phyloP scores from a whole-genome alignment of 192 early-diverging fungal species.

The Podila clonocystis region DNA sequence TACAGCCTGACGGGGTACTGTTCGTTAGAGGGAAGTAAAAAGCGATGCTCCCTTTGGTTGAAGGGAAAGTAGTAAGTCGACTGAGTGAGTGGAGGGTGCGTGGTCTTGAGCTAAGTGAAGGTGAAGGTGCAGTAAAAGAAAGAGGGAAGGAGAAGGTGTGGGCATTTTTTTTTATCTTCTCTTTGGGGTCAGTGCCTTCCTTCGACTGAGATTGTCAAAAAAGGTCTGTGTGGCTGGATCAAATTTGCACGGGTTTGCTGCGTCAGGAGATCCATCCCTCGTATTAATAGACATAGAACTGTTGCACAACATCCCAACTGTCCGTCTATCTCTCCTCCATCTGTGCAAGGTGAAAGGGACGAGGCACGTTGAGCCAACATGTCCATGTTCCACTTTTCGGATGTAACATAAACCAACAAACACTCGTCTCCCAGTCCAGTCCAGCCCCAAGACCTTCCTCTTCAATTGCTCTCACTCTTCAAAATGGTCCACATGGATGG shows the following conservation, averaged over 20 bases:
- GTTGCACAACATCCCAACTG: no score
- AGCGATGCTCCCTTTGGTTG: neutral
- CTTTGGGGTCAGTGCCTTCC: neutral
- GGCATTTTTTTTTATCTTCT: conserved; percentile 2
- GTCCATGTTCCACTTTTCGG: conserved; percentile 4
- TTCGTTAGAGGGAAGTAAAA: neutral
- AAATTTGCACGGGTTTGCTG: no score
- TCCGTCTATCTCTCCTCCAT: no score
- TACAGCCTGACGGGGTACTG: no score
- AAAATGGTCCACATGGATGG: no score
- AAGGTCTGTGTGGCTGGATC: no score
- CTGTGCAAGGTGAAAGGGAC: no score
- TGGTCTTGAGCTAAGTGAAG: neutral
- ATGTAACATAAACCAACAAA: conserved; percentile 3
- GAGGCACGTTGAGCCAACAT: no score
- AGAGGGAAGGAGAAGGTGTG: neutral
- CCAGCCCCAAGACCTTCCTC: no score
- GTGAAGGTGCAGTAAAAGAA: neutral
- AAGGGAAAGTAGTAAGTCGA: neutral
- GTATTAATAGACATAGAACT: no score
- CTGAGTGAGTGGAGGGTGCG: neutral
- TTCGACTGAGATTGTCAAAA: neutral
- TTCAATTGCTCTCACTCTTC: no score
- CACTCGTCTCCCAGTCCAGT: neutral
- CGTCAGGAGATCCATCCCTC: no score